Evolutionary conservation across 371 early-diverging fungal genomes (phyloP), one percentile per base, ranked within the genome.

Genomic region (Gilbertella persicaria): DNA sequence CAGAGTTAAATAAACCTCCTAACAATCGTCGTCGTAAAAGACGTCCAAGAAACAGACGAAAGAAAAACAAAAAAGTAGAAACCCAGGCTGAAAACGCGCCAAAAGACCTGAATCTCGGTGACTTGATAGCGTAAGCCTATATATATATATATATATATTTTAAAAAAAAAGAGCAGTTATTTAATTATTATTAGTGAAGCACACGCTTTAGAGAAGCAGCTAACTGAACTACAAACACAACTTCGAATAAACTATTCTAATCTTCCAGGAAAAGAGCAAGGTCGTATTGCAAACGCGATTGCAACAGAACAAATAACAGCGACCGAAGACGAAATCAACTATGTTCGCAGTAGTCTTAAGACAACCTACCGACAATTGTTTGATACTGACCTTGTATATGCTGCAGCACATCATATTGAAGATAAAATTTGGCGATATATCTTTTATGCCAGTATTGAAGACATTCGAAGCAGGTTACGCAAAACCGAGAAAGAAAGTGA

Each of bases 351-450:
- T 45, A 77, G 75, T 37, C 55, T 78, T 3, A 64, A 71, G 50
- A 55, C 40, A 14, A 56, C 67, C 3, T 78, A 78, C 50, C 60
- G 67, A 8, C 58, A 59, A 14, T 60, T 75, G 19, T 40, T 78
- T 13, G 44, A 51, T 26, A 47, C 42, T 1, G 71, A 78, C 41
- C 30, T 73, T 1, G 45, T 51, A 1, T 73, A 67, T 52, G 73
- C 75, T 10, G 59, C 47, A 5, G 48, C 61, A 3, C 64, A 70
- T 52, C 71, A 58, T 25, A 71, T 75, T 16, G 75, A 78, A 54
- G 79, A 78, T 21, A 72, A 71, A 43, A 28, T 73, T 35, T 78
- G 79, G 79, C 53, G 73, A n/a, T 59, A 69, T 35, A 69, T 75
- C 10, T 65, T 75, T 41, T 74, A 78, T 57, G 64, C 75, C n/a